These are phyloP conservation scores for Sporothrix globosa DNA, from an alignment of 2,329 filamentous ascomycete species.

Conservation along the genomic window DNA sequence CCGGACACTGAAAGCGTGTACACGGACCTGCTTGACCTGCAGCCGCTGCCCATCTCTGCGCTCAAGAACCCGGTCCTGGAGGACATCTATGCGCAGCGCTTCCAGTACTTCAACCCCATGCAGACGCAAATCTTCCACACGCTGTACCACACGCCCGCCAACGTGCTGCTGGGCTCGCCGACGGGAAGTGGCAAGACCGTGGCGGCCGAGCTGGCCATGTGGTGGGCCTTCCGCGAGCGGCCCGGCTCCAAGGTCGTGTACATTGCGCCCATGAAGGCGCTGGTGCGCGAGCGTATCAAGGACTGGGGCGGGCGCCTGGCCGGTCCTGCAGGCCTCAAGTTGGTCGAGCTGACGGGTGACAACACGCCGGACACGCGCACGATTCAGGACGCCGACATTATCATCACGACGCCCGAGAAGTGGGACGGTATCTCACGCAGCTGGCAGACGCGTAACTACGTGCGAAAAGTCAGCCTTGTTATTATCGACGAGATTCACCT, in stretches of 20 bases:
- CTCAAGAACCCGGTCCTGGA: conserved; percentile 86
- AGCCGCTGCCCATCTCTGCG: conserved; percentile 83
- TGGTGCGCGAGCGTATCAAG: conserved; percentile 93
- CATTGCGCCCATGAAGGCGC: conserved; percentile 98
- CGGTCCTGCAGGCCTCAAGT: conserved; percentile 78
- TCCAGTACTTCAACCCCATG: conserved; percentile 99
- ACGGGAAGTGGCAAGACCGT: conserved; percentile 98
- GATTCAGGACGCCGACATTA: conserved; percentile 94
- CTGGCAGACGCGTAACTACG: conserved; percentile 97
- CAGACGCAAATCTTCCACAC: conserved; percentile 98
- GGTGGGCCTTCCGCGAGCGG: conserved; percentile 96
- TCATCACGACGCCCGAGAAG: conserved; percentile 99
- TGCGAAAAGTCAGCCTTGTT: conserved; percentile 89
- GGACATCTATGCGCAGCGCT: conserved; percentile 83
- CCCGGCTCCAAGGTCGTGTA: conserved; percentile 98
- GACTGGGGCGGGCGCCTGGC: conserved; percentile 89
- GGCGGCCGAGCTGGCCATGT: conserved; percentile 95
- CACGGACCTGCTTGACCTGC: conserved; percentile 88
- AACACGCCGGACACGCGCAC: conserved; percentile 97
- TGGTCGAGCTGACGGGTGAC: conserved; percentile 92
- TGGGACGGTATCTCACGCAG: conserved; percentile 99
- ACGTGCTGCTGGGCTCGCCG: conserved; percentile 91
- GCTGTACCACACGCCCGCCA: conserved; percentile 87
- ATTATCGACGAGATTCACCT: conserved; percentile 99
- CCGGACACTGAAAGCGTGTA: conserved; percentile 98